Conservation (phyloP, 306 rosid genomes). For the Cucumis hystrix region DNA sequence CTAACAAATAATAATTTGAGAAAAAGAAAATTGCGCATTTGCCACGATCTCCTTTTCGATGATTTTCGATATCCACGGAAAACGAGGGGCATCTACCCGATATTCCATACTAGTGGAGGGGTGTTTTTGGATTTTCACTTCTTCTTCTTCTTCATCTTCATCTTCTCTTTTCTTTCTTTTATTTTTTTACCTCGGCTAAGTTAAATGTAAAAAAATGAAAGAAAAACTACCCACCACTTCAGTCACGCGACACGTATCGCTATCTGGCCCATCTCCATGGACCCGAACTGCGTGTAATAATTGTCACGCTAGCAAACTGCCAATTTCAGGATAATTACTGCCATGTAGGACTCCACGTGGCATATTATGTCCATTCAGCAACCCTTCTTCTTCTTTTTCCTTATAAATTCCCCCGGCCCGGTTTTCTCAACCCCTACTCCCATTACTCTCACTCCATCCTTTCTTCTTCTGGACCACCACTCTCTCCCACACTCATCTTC, state of each 20-base stretch:
- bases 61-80: conserved; percentile 18
- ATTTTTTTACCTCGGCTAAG: background rate
- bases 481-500: conserved; percentile 7
- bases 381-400: background rate
- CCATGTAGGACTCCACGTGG: conserved; percentile 27
- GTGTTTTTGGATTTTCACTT: background rate
- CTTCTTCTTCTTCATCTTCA: accelerated
- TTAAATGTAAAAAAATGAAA: too few relatives aligned
- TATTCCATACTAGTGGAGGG: conserved; percentile 6
- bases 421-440: background rate
- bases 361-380: conserved; percentile 32
- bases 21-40: background rate
- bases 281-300: conserved; percentile 7
- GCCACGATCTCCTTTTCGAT: conserved; percentile 8
- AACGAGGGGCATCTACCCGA: conserved; percentile 17
- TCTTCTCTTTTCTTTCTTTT: too few relatives aligned
- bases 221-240: background rate
- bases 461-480: background rate
- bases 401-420: conserved; percentile 21
- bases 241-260: conserved; percentile 20
- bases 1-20: background rate
- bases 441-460: background rate
- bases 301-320: conserved; percentile 15
- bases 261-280: background rate
- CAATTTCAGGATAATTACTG: conserved; percentile 10